These are phyloP conservation scores for Nevesoporus exiguus DNA, from an alignment of 768 basidiomycete species.

Conservation along the genomic window DNA sequence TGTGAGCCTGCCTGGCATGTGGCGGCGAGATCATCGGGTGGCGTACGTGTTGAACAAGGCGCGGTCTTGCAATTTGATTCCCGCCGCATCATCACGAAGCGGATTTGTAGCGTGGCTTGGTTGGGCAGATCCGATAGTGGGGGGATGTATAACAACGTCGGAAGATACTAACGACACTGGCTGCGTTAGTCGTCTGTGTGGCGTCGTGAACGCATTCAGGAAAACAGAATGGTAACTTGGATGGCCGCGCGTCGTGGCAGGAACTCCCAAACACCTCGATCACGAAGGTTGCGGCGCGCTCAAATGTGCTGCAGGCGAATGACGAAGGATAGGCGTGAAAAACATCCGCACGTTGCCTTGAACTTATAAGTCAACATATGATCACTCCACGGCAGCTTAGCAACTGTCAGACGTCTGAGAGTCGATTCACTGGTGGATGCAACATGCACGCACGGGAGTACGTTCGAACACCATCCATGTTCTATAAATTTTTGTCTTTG, in stretches of 20 bases:
- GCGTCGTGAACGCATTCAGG: conserved; percentile 55
- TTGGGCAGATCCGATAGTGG: conserved; percentile 73
- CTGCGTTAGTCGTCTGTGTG: conserved; percentile 34
- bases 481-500: no score
- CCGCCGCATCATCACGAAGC: conserved; percentile 47
- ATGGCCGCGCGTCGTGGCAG: conserved; percentile 88
- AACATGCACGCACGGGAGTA: conserved; percentile 94
- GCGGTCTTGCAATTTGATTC: conserved; percentile 49
- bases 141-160: conserved; percentile 74
- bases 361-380: no score
- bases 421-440: conserved; percentile 73
- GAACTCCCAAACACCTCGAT: conserved; percentile 78
- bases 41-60: conserved; percentile 79
- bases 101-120: conserved; percentile 86
- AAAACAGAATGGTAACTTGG: conserved; percentile 73
- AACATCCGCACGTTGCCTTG: conserved; percentile 85
- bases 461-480: background rate
- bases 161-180: conserved; percentile 72
- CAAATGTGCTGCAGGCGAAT: conserved; percentile 84
- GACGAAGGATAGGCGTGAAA: conserved; percentile 86
- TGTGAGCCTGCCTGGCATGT: conserved; percentile 82
- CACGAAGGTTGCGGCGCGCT: conserved; percentile 76
- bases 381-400: no score
- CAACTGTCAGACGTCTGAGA: conserved; percentile 87
- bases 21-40: conserved; percentile 82